Evolutionary conservation across 805 yeast genomes (phyloP), one percentile per base, ranked within the genome.

Genomic region (Diddensiella caesifluorescens): DNA sequence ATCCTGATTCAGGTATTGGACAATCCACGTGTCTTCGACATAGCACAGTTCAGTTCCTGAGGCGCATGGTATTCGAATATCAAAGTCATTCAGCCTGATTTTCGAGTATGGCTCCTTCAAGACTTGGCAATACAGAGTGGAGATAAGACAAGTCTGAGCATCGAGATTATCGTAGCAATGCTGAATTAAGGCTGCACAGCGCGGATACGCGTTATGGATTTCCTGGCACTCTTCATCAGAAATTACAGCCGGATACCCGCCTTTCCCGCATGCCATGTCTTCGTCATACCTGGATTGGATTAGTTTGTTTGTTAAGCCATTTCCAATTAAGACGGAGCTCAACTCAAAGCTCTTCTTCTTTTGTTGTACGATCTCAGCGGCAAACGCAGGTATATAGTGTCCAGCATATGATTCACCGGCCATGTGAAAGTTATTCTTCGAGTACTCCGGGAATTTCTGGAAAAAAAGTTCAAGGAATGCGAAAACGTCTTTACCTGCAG

Each of bases 221-320:
- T 67, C 65, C 41, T 74, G 74, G 69, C 97, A 88, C 58, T 82
- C 80, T 49, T 81, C 88, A 36, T 82, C 86, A 27, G 75, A 67
- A 50, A 88, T 68, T 4, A 87, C 86, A 10, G 89, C 70, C 28
- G 83, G 82, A 53, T 74, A 79, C 28, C 95, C 96, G 53, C 95
- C 95, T 56, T 79, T 71, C 49, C 95, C 95, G 67, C 96, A 88
- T 10, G 95, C 95, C 96, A 87, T 88, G 63, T 94, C 95, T 60
- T 82, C 80, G 62, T 82, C 85, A 64, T 76, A 75, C 49, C 75
- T 77, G 64, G 80, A 80, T 67, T 86, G 95, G 49, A 76, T 72
- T 60, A 83, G 74, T 6, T 92, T 81, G 65, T 88, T 95, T 27
- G 95, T 84, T 53, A 88, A 75, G 42, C 96, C 96, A 61, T 88